A percentile compares a stretch with the other conserved stretches of the same genome.
Conservation (phyloP, 805 yeast genomes). For the Kodamaea fukazawae region DNA sequence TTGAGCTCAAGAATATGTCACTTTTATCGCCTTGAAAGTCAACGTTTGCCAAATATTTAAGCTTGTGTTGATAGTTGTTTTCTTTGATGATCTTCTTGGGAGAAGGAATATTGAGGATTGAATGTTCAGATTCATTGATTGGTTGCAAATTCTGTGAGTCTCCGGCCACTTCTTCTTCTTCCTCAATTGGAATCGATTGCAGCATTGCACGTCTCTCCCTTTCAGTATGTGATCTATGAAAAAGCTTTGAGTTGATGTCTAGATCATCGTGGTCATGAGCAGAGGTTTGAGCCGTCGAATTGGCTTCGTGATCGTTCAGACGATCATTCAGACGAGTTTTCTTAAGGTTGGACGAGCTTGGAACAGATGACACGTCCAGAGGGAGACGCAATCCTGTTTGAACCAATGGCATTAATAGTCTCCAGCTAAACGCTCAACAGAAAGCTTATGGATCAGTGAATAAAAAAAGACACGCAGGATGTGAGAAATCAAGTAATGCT, state of each 20-base stretch:
- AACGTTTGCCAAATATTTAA: conserved; percentile 32
- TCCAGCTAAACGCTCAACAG: too few relatives aligned
- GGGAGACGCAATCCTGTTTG: conserved; percentile 3
- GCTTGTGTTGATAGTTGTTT: conserved; percentile 27
- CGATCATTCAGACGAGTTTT: conserved; percentile 3
- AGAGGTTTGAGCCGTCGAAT: conserved; percentile 19
- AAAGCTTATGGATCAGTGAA: too few relatives aligned
- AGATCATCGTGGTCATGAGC: conserved; percentile 6
- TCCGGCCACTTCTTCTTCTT: too few relatives aligned
- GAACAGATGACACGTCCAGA: conserved; percentile 9
- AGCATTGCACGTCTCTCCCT: too few relatives aligned
- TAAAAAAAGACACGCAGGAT: too few relatives aligned
- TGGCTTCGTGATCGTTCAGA: conserved; percentile 4
- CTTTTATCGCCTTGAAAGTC: conserved; percentile 26
- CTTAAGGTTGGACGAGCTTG: conserved; percentile 5
- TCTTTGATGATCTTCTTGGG: conserved; percentile 8
- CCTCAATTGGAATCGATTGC: too few relatives aligned
- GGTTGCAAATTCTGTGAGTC: too few relatives aligned
- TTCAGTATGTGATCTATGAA: not conserved
- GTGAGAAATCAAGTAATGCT: too few relatives aligned
- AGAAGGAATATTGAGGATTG: conserved; percentile 3
- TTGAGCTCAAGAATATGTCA: conserved; percentile 1
- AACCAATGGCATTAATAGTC: not conserved
- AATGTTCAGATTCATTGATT: not conserved
- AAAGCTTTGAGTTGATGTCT: conserved; percentile 1